Percentiles rank a stretch among this genome's conserved stretches.
Evolutionary conservation across 441 rosid genomes (phyloP).

Genomic region (Theobroma grandiflorum): DNA sequence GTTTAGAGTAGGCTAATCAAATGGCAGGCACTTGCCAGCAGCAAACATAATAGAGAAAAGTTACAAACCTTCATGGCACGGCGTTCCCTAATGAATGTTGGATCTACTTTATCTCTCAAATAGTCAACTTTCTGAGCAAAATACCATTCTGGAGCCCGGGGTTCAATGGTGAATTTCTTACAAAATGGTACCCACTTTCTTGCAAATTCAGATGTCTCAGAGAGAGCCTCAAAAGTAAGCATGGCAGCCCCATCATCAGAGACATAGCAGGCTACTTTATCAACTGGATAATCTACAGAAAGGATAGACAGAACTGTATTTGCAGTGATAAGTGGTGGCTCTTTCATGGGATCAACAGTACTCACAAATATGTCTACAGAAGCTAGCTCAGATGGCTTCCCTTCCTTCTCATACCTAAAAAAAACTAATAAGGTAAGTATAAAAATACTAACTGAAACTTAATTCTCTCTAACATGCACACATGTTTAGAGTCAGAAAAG

Average conservation of each 20-base stretch:
- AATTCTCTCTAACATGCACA: not conserved
- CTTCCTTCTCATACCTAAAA: conserved; percentile 90
- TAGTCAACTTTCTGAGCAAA: conserved; percentile 88
- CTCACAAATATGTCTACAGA: conserved; percentile 84
- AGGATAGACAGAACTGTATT: conserved; percentile 96
- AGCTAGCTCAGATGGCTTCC: conserved; percentile 78
- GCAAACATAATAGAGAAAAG: conserved; percentile 18
- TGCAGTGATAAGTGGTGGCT: conserved; percentile 97
- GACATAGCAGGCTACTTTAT: conserved; percentile 93
- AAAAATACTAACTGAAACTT: not conserved
- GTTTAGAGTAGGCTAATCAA: conserved; percentile 11
- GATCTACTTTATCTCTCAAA: conserved; percentile 81
- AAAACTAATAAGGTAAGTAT: not conserved
- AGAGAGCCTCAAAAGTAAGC: conserved; percentile 97
- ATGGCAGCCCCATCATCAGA: conserved; percentile 99
- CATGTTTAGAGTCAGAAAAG: not conserved
- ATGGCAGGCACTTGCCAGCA: not conserved
- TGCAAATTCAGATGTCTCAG: conserved; percentile 96
- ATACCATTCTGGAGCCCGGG: conserved; percentile 98
- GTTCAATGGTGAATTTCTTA: conserved; percentile 83
- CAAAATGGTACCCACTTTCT: conserved; percentile 98
- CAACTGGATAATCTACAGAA: conserved; percentile 94
- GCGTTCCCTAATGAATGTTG: conserved; percentile 79
- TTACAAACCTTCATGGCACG: conserved; percentile 88
- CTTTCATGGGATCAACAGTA: conserved; percentile 97